Evolutionary conservation across 768 basidiomycete species (phyloP), one percentile per base, ranked within the genome.

Genomic region (Crepidotus variabilis): DNA sequence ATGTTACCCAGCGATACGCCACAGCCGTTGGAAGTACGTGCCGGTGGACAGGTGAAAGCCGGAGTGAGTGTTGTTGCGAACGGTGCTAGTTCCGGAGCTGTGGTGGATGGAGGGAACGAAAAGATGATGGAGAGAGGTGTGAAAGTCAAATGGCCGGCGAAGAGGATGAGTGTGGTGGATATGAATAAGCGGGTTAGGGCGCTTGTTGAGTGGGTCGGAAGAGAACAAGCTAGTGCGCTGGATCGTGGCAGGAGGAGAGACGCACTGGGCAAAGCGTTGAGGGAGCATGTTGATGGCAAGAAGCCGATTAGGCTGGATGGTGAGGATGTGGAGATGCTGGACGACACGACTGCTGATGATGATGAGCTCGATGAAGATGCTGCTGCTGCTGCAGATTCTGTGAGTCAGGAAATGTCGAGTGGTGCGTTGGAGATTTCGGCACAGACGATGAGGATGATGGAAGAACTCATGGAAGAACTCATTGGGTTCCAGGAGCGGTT

Each of bases 121-220:
- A 75, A 78, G 61, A 84, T 80, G 8, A 77, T 80, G 67, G 87
- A 92, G 66, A 77, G 90, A 48, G 90, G 90, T 8, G 89, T 92
- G 13, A 88, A 92, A 69, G 88, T 97, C 56, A 89, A 92, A 64
- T 98, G 92, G 88, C 96, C 95, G 1, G 85, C 85, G 61, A 94
- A 95, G 72, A 82, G 96, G 51, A 94, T 87, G 83, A 97, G 94
- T 62, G 88, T 96, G n/a, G 89, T 87, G 18, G 96, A 98, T 69
- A 96, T 98, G 93, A 91, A 93, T 70, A 97, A 97, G 74, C 86
- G 96, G 22, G 92, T 96, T 21, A 80, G 92, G 34, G 84, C 88
- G 45, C 78, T 98, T 49, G 84, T 96, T 18, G 95, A 97, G 65
- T 98, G 91, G 86, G 92, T 97, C n/a, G 90, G 88, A 24, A 78